Conservation (phyloP, 108 stramenopile species). For the Conticribra guillardii region DNA sequence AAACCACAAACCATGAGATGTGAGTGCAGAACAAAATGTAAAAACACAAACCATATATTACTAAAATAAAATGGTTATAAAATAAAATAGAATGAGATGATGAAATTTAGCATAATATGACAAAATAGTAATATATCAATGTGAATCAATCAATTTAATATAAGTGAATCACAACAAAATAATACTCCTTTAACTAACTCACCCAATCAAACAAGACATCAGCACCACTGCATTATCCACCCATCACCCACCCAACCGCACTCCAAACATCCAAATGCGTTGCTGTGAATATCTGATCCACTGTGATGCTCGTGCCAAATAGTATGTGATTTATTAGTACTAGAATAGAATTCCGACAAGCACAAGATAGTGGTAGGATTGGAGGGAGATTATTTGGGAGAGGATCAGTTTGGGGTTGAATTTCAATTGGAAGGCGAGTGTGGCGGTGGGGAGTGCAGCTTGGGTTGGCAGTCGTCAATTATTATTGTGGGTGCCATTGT, state of each 20-base stretch:
- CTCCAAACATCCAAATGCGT: constrained; percentile 70
- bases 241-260: constrained; percentile 67
- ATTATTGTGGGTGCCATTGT: constrained; percentile 6
- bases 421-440: constrained; percentile 37
- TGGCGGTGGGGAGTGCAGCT: neutral
- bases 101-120: too few species aligned
- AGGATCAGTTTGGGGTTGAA: constrained; percentile 59
- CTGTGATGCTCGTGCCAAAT: constrained; percentile 64
- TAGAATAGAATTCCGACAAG: constrained; percentile 64
- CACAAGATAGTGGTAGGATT: constrained; percentile 82
- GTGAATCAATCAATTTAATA: too few species aligned
- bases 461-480: constrained; percentile 1
- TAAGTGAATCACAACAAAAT: too few species aligned
- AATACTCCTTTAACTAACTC: too few species aligned
- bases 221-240: constrained; percentile 70
- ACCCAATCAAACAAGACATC: constrained; percentile 59
- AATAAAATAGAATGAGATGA: too few species aligned
- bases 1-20: too few species aligned
- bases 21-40: too few species aligned
- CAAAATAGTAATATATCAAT: too few species aligned
- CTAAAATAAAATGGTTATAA: too few species aligned
- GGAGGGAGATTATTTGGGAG: constrained; percentile 75
- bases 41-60: too few species aligned
- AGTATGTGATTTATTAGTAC: constrained; percentile 76
- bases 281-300: constrained; percentile 83